Conservation (phyloP, 2,329 filamentous ascomycete species). For the Fusarium sp. region DNA sequence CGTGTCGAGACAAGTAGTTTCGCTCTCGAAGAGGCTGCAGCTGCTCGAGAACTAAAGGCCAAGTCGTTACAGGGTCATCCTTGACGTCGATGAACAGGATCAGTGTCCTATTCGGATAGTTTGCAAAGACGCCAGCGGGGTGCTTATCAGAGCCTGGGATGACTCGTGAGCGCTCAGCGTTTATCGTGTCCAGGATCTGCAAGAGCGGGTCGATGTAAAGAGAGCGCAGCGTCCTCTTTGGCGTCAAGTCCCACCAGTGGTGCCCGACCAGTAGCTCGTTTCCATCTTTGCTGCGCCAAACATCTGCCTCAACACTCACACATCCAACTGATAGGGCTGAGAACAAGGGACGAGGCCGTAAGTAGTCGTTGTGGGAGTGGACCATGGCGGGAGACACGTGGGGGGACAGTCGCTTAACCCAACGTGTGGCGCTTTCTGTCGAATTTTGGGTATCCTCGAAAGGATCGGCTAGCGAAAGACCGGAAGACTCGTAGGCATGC, state of each 20-base stretch:
- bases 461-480: slow-evolving; percentile 20
- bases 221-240: slow-evolving; percentile 64
- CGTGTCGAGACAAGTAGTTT: slow-evolving; percentile 66
- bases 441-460: slow-evolving; percentile 18
- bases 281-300: slow-evolving; percentile 66
- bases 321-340: slow-evolving; percentile 70
- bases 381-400: slow-evolving; percentile 35
- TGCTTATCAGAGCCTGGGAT: not conserved
- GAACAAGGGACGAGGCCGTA: slow-evolving; percentile 71
- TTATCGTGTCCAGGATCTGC: slow-evolving; percentile 62
- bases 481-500: slow-evolving; percentile 29
- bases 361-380: slow-evolving; percentile 78
- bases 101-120: slow-evolving; percentile 63
- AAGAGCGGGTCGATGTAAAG: slow-evolving; percentile 75
- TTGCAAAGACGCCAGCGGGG: slow-evolving; percentile 65
- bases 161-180: not conserved
- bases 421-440: slow-evolving; percentile 24
- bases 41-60: slow-evolving; percentile 43
- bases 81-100: slow-evolving; percentile 78
- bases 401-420: slow-evolving; percentile 30
- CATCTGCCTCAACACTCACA: slow-evolving; percentile 74
- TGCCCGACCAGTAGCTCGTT: slow-evolving; percentile 71
- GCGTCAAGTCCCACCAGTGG: slow-evolving; percentile 59
- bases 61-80: slow-evolving; percentile 47
- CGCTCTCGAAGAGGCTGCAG: slow-evolving; percentile 68